Conservation (phyloP, 352 stramenopile genomes). For the Globisporangium splendens region DNA sequence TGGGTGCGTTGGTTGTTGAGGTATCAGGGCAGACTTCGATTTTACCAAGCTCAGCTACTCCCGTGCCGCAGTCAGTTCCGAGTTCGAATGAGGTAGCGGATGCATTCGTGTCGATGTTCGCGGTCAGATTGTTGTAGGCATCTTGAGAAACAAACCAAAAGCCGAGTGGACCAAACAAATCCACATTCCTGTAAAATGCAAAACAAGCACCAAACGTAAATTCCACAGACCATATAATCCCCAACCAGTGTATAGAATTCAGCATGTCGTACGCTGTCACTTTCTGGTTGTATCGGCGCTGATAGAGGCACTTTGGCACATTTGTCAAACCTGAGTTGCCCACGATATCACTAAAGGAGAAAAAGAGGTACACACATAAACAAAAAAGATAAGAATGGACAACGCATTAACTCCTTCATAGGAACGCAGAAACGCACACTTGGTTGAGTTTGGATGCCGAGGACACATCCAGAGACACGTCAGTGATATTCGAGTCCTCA, state of each 20-base stretch:
- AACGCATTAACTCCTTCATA: not conserved
- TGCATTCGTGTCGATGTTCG: slow-evolving; percentile 3
- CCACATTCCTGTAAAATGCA: slow-evolving; percentile 10
- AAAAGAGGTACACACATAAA: not conserved
- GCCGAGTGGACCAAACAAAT: slow-evolving; percentile 8
- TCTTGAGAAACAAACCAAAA: not conserved
- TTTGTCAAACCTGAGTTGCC: slow-evolving; percentile 15
- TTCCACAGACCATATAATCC: not conserved
- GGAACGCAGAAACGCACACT: not conserved
- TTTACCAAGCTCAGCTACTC: not conserved
- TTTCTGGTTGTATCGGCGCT: slow-evolving; percentile 16
- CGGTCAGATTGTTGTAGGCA: slow-evolving; percentile 2
- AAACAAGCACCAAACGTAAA: not conserved
- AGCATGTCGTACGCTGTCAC: slow-evolving; percentile 21
- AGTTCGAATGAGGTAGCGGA: slow-evolving; percentile 10
- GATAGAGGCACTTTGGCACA: slow-evolving; percentile 29
- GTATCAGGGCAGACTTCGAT: not conserved
- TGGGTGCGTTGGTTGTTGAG: not conserved
- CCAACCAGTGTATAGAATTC: not conserved
- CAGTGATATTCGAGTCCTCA: not conserved
- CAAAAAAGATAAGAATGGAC: no score
- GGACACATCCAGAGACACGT: not conserved
- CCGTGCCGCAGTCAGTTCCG: not conserved
- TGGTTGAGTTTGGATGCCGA: not conserved
- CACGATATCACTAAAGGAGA: slow-evolving; percentile 17